phyloP scores from a whole-genome alignment of 208 protist species.

The Wallacemonas sp. region DNA sequence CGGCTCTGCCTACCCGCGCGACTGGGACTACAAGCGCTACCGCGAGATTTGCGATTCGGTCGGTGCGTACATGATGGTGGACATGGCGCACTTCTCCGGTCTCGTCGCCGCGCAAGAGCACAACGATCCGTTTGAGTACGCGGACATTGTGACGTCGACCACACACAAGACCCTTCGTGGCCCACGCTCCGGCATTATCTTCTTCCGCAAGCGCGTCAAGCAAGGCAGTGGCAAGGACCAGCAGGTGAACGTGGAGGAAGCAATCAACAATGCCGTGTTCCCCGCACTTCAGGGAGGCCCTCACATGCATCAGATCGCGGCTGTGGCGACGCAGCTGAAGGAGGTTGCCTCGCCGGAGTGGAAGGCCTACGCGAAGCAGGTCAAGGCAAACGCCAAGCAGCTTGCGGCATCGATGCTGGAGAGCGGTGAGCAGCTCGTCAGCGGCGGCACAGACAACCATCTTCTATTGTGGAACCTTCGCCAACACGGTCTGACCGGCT shows the following conservation, averaged over 20 bases:
- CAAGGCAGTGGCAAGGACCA: constrained; percentile 13
- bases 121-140: constrained; percentile 89
- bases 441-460: constrained; percentile 96
- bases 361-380: constrained; percentile 85
- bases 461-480: constrained; percentile 93
- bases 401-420: constrained; percentile 64
- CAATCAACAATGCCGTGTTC: constrained; percentile 96
- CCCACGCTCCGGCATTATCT: constrained; percentile 95
- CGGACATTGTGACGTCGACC: constrained; percentile 97
- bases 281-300: constrained; percentile 95
- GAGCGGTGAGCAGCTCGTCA: constrained; percentile 83
- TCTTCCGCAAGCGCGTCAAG: constrained; percentile 40
- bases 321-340: constrained; percentile 88
- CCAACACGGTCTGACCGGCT: constrained; percentile 82
- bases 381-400: constrained; percentile 68
- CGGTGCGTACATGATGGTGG: constrained; percentile 89
- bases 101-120: constrained; percentile 72
- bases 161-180: constrained; percentile 98
- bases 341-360: constrained; percentile 88
- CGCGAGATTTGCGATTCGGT: constrained; percentile 63
- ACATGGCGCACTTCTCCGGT: constrained; percentile 96
- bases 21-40: constrained; percentile 91
- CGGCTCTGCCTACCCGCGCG: constrained; percentile 93
- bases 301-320: constrained; percentile 95
- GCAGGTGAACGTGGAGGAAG: constrained; percentile 54